Percentiles rank a stretch among this genome's conserved stretches.
Evolutionary conservation across 495 filamentous ascomycete genomes (phyloP).

Genomic region (Aspergillus sparsus): DNA sequence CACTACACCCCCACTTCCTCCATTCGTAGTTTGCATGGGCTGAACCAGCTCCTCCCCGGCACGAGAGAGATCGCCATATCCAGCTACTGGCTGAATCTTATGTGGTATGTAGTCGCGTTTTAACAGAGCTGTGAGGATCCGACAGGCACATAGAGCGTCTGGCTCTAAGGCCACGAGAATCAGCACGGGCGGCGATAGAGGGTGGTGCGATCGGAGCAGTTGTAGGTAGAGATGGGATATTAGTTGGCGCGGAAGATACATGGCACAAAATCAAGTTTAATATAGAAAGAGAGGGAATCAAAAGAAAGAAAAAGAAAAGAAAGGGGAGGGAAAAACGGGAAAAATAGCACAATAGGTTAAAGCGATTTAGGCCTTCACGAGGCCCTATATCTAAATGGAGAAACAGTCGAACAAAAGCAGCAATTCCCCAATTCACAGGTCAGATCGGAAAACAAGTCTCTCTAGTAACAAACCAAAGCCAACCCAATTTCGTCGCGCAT

Average conservation of each 20-base stretch:
- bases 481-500: slow-evolving; percentile 21
- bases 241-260: slow-evolving; percentile 92
- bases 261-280: slow-evolving; percentile 37
- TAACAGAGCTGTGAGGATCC: slow-evolving; percentile 85
- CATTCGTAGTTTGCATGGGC: slow-evolving; percentile 78
- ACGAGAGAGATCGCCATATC: slow-evolving; percentile 85
- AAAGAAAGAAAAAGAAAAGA: slow-evolving; percentile 11
- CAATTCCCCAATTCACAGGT: neutral
- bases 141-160: slow-evolving; percentile 92
- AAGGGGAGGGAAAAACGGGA: neutral
- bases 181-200: slow-evolving; percentile 85
- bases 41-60: slow-evolving; percentile 72
- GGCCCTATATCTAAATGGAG: slow-evolving; percentile 15
- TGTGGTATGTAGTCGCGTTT: slow-evolving; percentile 98
- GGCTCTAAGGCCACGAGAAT: slow-evolving; percentile 92
- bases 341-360: neutral
- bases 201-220: slow-evolving; percentile 76
- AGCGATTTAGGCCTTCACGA: slow-evolving; percentile 12
- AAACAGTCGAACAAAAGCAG: neutral
- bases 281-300: slow-evolving; percentile 4
- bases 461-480: slow-evolving; percentile 11
- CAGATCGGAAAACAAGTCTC: slow-evolving; percentile 7
- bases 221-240: slow-evolving; percentile 89
- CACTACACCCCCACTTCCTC: slow-evolving; percentile 81
- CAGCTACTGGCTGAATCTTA: slow-evolving; percentile 92